Evolutionary conservation across 345 rosid genomes (phyloP).

Genomic region (Pistacia integerrima): DNA sequence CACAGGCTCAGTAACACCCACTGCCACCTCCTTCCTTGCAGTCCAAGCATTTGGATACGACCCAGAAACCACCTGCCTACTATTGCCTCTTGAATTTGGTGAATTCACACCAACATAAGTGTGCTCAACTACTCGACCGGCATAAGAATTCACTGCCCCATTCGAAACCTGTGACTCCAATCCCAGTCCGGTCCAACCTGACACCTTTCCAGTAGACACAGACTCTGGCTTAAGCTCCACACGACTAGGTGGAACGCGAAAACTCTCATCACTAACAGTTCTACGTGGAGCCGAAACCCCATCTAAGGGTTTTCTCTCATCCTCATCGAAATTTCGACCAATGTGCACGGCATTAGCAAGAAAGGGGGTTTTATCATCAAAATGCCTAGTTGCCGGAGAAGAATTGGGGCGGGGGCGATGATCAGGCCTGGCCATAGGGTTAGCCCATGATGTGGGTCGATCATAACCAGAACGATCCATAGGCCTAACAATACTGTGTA

Average conservation of each 20-base stretch:
- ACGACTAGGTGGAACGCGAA: conserved; percentile 32
- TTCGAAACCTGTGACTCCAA: conserved; percentile 21
- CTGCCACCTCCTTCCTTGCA: conserved; percentile 50
- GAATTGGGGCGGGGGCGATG: conserved; percentile 64
- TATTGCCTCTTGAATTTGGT: conserved; percentile 32
- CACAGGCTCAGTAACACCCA: conserved; percentile 36
- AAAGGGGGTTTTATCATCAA: conserved; percentile 78
- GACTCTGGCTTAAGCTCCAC: conserved; percentile 52
- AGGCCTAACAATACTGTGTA: conserved; percentile 47
- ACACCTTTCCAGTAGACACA: conserved; percentile 35
- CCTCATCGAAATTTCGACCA: conserved; percentile 82
- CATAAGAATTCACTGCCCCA: conserved; percentile 32
- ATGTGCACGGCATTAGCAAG: conserved; percentile 49
- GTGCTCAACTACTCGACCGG: conserved; percentile 46
- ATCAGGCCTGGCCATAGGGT: conserved; percentile 52
- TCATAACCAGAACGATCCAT: conserved; percentile 63
- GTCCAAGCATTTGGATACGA: conserved; percentile 59
- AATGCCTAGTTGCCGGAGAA: conserved; percentile 56
- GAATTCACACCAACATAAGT: conserved; percentile 27
- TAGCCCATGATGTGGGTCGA: conserved; percentile 61
- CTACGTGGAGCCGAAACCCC: conserved; percentile 64
- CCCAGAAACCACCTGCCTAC: conserved; percentile 38
- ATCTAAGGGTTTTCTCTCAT: conserved; percentile 80
- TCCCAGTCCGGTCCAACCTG: conserved; percentile 29
- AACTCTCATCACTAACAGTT: conserved; percentile 61